A percentile compares a stretch with the other conserved stretches of the same genome.
These are phyloP conservation scores for Arthrocladium fulminans DNA, from an alignment of 2,329 filamentous ascomycete species.

Conservation along the genomic window DNA sequence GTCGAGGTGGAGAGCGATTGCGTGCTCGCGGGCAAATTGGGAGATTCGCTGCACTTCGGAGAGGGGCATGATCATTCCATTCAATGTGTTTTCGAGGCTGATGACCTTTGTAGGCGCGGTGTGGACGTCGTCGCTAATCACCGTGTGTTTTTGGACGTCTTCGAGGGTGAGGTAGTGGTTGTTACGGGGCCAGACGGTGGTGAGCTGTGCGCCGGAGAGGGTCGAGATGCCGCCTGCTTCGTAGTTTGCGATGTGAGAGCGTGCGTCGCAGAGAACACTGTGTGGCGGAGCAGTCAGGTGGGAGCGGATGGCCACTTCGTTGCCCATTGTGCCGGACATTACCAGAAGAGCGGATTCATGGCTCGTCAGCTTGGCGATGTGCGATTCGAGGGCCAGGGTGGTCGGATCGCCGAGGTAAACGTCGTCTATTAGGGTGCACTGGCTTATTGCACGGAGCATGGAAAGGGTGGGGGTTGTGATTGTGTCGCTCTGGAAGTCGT, in stretches of 20 bases:
- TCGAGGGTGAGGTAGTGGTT: constrained; percentile 65
- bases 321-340: constrained; percentile 87
- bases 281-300: constrained; percentile 74
- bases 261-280: constrained; percentile 66
- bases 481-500: constrained; percentile 42
- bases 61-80: constrained; percentile 69
- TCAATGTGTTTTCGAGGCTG: constrained; percentile 75
- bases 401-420: constrained; percentile 73
- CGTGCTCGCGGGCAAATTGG: constrained; percentile 56
- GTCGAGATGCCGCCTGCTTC: constrained; percentile 61
- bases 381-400: constrained; percentile 65
- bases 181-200: constrained; percentile 60
- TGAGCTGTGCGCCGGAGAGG: constrained; percentile 62
- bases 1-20: constrained; percentile 65
- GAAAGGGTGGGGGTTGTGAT: constrained; percentile 67
- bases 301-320: constrained; percentile 72
- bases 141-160: constrained; percentile 59
- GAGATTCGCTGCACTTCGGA: constrained; percentile 61
- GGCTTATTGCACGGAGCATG: constrained; percentile 72
- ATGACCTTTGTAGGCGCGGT: constrained; percentile 72
- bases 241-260: constrained; percentile 63
- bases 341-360: constrained; percentile 74
- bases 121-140: constrained; percentile 63
- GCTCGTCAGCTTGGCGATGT: constrained; percentile 62
- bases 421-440: constrained; percentile 71